Conservation (phyloP, 805 yeast species). For the Sugiyamaella valdiviana region DNA sequence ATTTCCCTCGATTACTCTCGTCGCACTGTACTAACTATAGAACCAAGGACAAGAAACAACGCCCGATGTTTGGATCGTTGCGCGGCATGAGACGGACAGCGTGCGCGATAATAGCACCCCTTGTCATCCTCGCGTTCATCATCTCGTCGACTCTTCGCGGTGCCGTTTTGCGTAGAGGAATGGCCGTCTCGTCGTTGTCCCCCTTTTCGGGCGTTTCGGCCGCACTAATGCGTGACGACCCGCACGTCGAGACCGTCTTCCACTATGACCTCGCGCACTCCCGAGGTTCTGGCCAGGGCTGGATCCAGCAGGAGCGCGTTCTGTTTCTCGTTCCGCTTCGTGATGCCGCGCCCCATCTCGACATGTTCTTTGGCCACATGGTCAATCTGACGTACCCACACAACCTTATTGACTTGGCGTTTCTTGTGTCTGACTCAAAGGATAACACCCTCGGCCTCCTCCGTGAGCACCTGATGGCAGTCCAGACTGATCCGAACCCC, state of each 20-base stretch:
- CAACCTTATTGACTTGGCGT: constrained; percentile 72
- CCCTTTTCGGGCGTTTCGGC: constrained; percentile 3
- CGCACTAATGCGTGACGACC: constrained; percentile 21
- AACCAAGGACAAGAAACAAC: neutral
- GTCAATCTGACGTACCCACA: constrained; percentile 79
- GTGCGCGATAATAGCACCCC: neutral
- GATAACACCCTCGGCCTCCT: constrained; percentile 79
- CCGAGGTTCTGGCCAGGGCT: constrained; percentile 63
- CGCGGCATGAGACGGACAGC: neutral
- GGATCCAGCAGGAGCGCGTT: constrained; percentile 74
- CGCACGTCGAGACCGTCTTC: constrained; percentile 40
- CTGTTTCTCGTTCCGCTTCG: constrained; percentile 84
- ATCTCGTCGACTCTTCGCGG: neutral
- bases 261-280: constrained; percentile 68
- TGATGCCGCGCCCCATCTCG: constrained; percentile 86
- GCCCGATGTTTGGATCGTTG: neutral
- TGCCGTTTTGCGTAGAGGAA: neutral
- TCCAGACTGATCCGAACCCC: constrained; percentile 61
- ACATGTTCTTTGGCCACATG: constrained; percentile 83
- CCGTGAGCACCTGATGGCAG: constrained; percentile 46
- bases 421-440: constrained; percentile 82
- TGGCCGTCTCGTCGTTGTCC: constrained; percentile 5
- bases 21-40: neutral
- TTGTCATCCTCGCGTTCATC: constrained; percentile 1
- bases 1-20: no score